Evolutionary conservation across 2,329 filamentous ascomycete genomes (phyloP), one percentile per base, ranked within the genome.

Genomic region (Epichloe scottii): DNA sequence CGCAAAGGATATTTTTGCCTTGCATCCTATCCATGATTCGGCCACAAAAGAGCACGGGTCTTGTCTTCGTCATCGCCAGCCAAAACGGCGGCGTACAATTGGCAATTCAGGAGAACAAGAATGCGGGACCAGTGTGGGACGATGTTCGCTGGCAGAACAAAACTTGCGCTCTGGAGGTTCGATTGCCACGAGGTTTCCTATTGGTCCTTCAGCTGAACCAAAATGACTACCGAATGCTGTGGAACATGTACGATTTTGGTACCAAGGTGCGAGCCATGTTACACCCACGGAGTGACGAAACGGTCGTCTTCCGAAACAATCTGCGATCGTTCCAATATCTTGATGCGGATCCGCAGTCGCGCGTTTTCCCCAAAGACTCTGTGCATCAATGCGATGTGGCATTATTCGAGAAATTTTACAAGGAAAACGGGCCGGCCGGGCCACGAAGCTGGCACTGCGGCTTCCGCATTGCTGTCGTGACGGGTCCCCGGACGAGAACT

Each of bases 211-310:
- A 85, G 55, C 82, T 89, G 62, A 75, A 75, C 14, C 85, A 89
- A 59, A 71, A 78, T n/a, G 88, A 95, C 62, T 95, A 86, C 69
- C 79, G 83, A 54, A 82, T 79, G 55, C 68, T 95, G 11, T 90
- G 84, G 80, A 85, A 81, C 58, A 88, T 94, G 66, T 88, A 89
- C 57, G 88, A 95, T 53, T 91, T 94, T 63, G 87, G 85, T 26
- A 78, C 77, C 56, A 88, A 86, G 59, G 80, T 91, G 2, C 84
- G 89, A 60, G 75, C 76, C 26, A 86, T 81, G 48, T 72, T 95
- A 41, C 80, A 81, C 37, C 80, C 82, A 6, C 77, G 81, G 40
- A 73, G 75, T 33, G 85, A 87, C 49, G 90, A 96, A 67, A 73
- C 72, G 2, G 67, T 85, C 51, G 73, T 85, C 2, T 89, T 87